A percentile compares a stretch with the other conserved stretches of the same genome.
These are phyloP conservation scores for Apophysomyces elegans DNA, from an alignment of 371 early-diverging fungal species.

Conservation along the genomic window DNA sequence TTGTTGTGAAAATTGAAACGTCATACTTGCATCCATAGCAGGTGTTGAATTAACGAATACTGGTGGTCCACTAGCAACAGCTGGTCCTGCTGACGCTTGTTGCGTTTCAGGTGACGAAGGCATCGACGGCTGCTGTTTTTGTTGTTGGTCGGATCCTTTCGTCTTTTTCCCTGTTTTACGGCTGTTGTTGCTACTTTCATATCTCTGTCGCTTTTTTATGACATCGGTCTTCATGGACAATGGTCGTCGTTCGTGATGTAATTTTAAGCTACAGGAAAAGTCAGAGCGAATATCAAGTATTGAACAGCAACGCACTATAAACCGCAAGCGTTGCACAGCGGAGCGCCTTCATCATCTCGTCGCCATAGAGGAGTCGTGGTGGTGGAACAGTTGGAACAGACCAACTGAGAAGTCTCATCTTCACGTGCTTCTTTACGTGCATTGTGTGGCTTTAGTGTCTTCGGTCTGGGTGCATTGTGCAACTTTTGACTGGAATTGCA, in stretches of 20 bases:
- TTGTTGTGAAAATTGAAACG: conserved; percentile 2
- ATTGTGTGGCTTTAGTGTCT: conserved; percentile 44
- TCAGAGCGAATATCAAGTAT: conserved; percentile 7
- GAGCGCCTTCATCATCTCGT: conserved; percentile 80
- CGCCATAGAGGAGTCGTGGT: conserved; percentile 96
- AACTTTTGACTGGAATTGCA: conserved; percentile 57
- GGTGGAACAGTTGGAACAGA: conserved; percentile 89
- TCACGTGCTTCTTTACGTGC: conserved; percentile 38
- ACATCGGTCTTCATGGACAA: conserved; percentile 75
- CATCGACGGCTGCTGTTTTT: conserved; percentile 7
- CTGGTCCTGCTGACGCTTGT: background rate
- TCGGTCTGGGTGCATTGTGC: conserved; percentile 74
- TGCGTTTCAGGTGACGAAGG: conserved; percentile 16
- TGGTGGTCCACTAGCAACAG: background rate
- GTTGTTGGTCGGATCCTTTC: conserved; percentile 19
- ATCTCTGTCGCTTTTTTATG: conserved; percentile 79
- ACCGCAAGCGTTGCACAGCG: conserved; percentile 96
- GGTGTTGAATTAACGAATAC: conserved; percentile 1
- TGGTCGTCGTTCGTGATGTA: conserved; percentile 83
- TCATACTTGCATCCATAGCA: conserved; percentile 5
- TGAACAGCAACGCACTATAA: conserved; percentile 72
- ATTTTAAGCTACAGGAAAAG: conserved; percentile 54
- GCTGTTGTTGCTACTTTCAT: conserved; percentile 49
- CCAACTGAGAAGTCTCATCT: conserved; percentile 51
- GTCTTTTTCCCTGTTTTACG: conserved; percentile 22